Evolutionary conservation across 2,329 filamentous ascomycete genomes (phyloP).

Genomic region (Chaetomium strumarium): DNA sequence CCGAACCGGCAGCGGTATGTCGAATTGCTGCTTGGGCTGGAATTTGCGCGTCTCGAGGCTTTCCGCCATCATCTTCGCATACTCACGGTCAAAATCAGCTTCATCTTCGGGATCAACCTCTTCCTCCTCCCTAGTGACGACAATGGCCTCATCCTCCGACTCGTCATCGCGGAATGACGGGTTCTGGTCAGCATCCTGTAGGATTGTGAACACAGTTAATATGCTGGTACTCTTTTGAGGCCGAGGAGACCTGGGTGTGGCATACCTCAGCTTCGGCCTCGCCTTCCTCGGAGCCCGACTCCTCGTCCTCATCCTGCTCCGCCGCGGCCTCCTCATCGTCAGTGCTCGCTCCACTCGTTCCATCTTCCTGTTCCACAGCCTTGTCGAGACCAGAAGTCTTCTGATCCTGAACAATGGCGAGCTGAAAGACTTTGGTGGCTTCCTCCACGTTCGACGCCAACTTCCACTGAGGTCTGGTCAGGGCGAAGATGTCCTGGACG

Average conservation of each 20-base stretch:
- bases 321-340: conserved; percentile 67
- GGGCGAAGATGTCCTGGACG: conserved; percentile 81
- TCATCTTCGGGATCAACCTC: conserved; percentile 88
- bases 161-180: conserved; percentile 52
- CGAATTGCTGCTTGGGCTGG: conserved; percentile 90
- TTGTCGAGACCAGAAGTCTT: conserved; percentile 70
- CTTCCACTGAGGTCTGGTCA: conserved; percentile 90
- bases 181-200: conserved; percentile 45
- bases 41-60: conserved; percentile 94
- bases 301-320: conserved; percentile 55
- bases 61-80: conserved; percentile 97
- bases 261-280: conserved; percentile 54
- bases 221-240: not conserved
- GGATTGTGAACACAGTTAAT: conserved; percentile 19
- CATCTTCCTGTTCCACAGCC: conserved; percentile 63
- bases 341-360: conserved; percentile 62
- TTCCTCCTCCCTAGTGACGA: conserved; percentile 87
- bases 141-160: conserved; percentile 80
- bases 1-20: conserved; percentile 93
- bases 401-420: conserved; percentile 86
- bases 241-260: not conserved
- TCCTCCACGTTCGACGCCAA: conserved; percentile 74
- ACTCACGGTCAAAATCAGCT: conserved; percentile 95
- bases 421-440: conserved; percentile 74
- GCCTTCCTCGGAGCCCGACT: conserved; percentile 44